phyloP scores from a whole-genome alignment of 805 yeast species.

The Wickerhamiella qilinensis region DNA sequence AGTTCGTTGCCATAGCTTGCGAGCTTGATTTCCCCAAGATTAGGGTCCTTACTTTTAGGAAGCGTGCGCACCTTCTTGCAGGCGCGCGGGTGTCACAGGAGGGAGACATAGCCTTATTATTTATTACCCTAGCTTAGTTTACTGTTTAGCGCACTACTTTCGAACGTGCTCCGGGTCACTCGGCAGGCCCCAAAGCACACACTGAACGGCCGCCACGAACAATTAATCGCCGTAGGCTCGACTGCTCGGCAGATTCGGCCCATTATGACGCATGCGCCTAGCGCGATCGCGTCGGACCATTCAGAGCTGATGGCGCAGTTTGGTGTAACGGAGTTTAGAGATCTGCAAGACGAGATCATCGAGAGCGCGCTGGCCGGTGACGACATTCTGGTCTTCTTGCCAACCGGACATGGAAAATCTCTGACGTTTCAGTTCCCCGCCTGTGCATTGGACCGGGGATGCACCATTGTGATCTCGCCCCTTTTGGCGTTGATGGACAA shows the following conservation, averaged over 20 bases:
- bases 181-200: too few relatives aligned
- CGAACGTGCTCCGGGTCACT: too few relatives aligned
- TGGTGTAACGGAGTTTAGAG: slow-evolving; percentile 13
- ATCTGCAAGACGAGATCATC: slow-evolving; percentile 15
- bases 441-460: slow-evolving; percentile 45
- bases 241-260: too few relatives aligned
- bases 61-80: slow-evolving; percentile 18
- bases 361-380: slow-evolving; percentile 29
- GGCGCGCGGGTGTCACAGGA: slow-evolving; percentile 21
- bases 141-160: too few relatives aligned
- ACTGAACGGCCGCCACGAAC: too few relatives aligned
- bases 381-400: slow-evolving; percentile 90
- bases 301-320: slow-evolving; percentile 10
- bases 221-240: too few relatives aligned
- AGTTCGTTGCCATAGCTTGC: slow-evolving; percentile 22
- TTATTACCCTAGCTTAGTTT: too few relatives aligned
- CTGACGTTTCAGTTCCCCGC: slow-evolving; percentile 93
- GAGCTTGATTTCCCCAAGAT: slow-evolving; percentile 20
- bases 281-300: too few relatives aligned
- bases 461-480: slow-evolving; percentile 79
- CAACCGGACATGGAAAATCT: slow-evolving; percentile 97
- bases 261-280: too few relatives aligned
- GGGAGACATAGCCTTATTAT: slow-evolving; percentile 17
- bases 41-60: slow-evolving; percentile 21
- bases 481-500: slow-evolving; percentile 92